Evolutionary conservation across 331 rosid species (phyloP), one percentile per base, ranked within the genome.

Genomic region (Dryas integrifolia): DNA sequence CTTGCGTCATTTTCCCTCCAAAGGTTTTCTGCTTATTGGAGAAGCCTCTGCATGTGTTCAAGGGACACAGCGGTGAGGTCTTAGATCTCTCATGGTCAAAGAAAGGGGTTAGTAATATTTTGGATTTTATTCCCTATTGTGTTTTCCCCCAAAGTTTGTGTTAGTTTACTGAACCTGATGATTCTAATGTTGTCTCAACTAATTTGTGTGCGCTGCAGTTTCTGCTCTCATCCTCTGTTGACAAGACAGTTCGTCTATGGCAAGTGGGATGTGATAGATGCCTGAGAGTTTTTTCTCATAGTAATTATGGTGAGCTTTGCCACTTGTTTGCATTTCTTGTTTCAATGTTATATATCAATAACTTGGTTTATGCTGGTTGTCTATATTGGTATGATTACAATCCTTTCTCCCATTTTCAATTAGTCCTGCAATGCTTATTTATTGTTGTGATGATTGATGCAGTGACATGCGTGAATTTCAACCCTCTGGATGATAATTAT

Each of bases 231-330:
- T 90, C 96, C 40, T 90, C 90, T 5, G 77, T 82, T 55, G 96
- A 90, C 77, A 88, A 86, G 80, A 90, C 96, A 1, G 94, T 81
- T 60, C 87, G 94, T 55, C 82, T 90, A 40, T 90, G 96, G 96
- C 90, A 86, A 76, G 90, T 90, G 40, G 90, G 90, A 81, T 52
- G 39, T 3, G 50, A 76, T 43, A 74, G 77, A 81, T 90, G 94
- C 80, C 88, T 88, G 7, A 73, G 88, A 78, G 82, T 86, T 46
- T 90, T 86, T 63, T 82, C 69, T 38, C 96, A 90, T 72, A 90
- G 80, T 73, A 88, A 86, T 80, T 90, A 86, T 67, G 96, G 96
- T 90, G 75, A 83, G 85, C 66, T 53, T 74, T 35, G 75, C 49
- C 9, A 24, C 46, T 67, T 44, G 45, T 41, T 56, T 45, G 30